phyloP scores from a whole-genome alignment of 2,329 filamentous ascomycete genomes.

The Juglanconis sp. region DNA sequence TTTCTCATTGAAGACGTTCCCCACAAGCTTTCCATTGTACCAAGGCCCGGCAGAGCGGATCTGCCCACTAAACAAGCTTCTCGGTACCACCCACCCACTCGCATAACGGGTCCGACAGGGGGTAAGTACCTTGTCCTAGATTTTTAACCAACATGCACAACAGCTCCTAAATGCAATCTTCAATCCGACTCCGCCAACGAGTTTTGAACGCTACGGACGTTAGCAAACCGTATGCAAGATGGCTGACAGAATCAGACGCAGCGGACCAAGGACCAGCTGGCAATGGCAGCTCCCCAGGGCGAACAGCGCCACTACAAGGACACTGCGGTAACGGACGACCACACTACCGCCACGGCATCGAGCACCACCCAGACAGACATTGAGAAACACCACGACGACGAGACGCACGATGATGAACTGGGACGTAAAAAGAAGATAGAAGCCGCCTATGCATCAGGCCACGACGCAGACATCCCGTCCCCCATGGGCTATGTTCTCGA shows the following conservation, averaged over 20 bases:
- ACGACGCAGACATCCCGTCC: constrained; percentile 49
- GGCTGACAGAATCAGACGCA: not conserved
- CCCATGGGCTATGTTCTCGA: constrained; percentile 42
- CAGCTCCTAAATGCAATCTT: not conserved
- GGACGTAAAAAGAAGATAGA: constrained; percentile 21
- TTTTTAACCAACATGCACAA: too few species aligned
- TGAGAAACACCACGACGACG: constrained; percentile 1
- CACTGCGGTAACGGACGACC: constrained; percentile 3
- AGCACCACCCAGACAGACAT: constrained; percentile 2
- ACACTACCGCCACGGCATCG: not conserved
- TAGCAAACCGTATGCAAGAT: not conserved
- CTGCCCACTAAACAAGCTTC: too few species aligned
- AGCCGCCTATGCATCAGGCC: constrained; percentile 41
- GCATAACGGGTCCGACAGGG: too few species aligned
- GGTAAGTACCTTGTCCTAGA: too few species aligned
- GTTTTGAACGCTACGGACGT: not conserved
- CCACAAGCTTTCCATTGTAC: too few species aligned
- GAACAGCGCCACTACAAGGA: not conserved
- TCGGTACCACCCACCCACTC: too few species aligned
- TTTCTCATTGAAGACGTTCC: too few species aligned
- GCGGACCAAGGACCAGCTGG: not conserved
- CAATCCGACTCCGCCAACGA: not conserved
- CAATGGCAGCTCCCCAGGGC: constrained; percentile 10
- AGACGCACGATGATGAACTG: not conserved
- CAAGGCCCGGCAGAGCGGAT: too few species aligned